These are phyloP conservation scores for Babesia caballi DNA, from an alignment of 169 alveolate species.

Conservation along the genomic window DNA sequence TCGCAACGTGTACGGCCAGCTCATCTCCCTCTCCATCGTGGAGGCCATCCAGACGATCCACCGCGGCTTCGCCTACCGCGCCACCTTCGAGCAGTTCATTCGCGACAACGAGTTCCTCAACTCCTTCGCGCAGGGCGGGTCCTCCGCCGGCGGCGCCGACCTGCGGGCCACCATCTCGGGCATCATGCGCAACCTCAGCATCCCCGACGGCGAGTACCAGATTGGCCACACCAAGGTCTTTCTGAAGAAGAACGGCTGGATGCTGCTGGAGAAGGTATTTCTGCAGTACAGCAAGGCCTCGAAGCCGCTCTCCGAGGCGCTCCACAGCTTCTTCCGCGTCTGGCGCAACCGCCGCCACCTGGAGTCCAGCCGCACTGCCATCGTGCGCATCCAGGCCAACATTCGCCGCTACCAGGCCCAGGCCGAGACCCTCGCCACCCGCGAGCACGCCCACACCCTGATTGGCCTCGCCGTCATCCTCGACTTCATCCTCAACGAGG, in stretches of 20 bases:
- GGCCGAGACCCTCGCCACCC: constrained; percentile 10
- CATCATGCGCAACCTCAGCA: constrained; percentile 28
- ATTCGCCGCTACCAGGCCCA: constrained; percentile 38
- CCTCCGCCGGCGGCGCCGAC: constrained; percentile 7
- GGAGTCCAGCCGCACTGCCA: constrained; percentile 3
- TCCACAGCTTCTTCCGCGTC: constrained; percentile 12
- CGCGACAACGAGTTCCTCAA: constrained; percentile 45
- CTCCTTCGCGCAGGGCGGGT: not conserved
- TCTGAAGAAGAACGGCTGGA: constrained; percentile 65
- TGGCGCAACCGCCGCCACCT: constrained; percentile 32
- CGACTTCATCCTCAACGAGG: constrained; percentile 27
- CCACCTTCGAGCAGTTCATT: constrained; percentile 46
- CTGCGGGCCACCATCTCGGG: constrained; percentile 1
- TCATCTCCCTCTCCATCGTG: constrained; percentile 53
- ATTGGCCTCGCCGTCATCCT: constrained; percentile 33
- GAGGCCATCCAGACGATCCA: constrained; percentile 66
- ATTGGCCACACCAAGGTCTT: constrained; percentile 54
- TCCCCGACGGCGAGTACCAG: constrained; percentile 45
- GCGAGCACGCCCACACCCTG: constrained; percentile 3
- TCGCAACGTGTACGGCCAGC: constrained; percentile 55
- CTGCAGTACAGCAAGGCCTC: constrained; percentile 29
- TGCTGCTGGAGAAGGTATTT: constrained; percentile 55
- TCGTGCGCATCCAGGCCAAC: constrained; percentile 44
- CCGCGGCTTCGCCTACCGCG: constrained; percentile 58
- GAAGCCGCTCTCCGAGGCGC: constrained; percentile 40